Conservation (phyloP, 768 basidiomycete species). For the Rhodotorula diobovata region DNA sequence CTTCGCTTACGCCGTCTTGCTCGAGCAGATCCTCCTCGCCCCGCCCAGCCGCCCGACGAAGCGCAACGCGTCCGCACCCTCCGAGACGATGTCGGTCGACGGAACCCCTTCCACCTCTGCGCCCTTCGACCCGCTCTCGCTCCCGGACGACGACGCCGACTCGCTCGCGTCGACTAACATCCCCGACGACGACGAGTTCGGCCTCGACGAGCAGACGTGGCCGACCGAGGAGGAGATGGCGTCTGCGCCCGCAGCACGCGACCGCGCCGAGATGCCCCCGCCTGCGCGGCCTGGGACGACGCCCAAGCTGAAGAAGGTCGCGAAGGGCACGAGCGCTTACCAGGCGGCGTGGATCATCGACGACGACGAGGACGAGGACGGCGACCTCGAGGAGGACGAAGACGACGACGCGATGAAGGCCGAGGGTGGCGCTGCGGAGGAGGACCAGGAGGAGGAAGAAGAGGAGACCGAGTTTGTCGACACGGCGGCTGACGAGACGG, state of each 20-base stretch:
- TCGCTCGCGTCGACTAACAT: conserved; percentile 63
- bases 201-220: conserved; percentile 96
- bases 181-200: conserved; percentile 78
- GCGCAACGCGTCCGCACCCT: conserved; percentile 28
- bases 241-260: conserved; percentile 52
- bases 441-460: conserved; percentile 49
- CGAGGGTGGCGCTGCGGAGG: conserved; percentile 38
- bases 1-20: conserved; percentile 3
- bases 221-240: conserved; percentile 94
- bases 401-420: conserved; percentile 48
- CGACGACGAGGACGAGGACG: conserved; percentile 54
- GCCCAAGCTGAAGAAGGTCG: conserved; percentile 77
- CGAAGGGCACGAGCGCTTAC: conserved; percentile 93
- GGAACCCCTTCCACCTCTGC: conserved; percentile 41
- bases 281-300: conserved; percentile 58
- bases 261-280: conserved; percentile 37
- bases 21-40: conserved; percentile 36
- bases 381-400: conserved; percentile 56
- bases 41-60: conserved; percentile 47
- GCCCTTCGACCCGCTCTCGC: conserved; percentile 45
- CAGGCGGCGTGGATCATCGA: conserved; percentile 96
- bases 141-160: conserved; percentile 70
- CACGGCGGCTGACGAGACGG: conserved; percentile 56
- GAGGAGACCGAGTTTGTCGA: conserved; percentile 60
- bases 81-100: conserved; percentile 63